Evolutionary conservation across 2,329 filamentous ascomycete genomes (phyloP).

Genomic region (Epichloe amarillans): DNA sequence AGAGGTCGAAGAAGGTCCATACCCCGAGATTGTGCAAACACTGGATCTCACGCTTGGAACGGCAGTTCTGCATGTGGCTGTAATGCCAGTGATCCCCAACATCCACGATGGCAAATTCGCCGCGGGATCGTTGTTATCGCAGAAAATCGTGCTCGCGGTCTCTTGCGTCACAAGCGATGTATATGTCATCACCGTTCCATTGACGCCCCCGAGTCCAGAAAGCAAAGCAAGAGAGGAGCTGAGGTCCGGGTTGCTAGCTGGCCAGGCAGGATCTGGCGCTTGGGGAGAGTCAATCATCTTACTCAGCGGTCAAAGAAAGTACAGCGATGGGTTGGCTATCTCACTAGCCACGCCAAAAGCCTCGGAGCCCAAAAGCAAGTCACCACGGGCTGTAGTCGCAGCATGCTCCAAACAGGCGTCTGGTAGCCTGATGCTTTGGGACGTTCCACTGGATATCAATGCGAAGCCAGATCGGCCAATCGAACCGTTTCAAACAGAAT

Average conservation of each 20-base stretch:
- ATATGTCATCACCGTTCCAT: constrained; percentile 44
- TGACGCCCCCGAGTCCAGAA: constrained; percentile 47
- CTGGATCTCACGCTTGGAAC: constrained; percentile 47
- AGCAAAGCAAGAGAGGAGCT: constrained; percentile 45
- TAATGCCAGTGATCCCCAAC: constrained; percentile 38
- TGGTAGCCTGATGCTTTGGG: constrained; percentile 45
- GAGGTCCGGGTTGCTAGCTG: constrained; percentile 34
- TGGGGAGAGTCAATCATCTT: constrained; percentile 48
- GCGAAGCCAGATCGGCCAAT: constrained; percentile 16
- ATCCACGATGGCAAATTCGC: constrained; percentile 34
- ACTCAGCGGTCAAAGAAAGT: constrained; percentile 38
- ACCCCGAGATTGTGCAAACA: constrained; percentile 43
- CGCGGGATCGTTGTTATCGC: constrained; percentile 34
- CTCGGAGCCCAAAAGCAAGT: constrained; percentile 23
- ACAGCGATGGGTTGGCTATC: constrained; percentile 43
- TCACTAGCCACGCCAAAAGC: constrained; percentile 32
- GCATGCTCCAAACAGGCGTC: constrained; percentile 46
- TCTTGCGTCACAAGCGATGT: constrained; percentile 44
- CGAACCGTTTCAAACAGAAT: constrained; percentile 48
- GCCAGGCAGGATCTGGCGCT: constrained; percentile 43
- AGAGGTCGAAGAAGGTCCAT: constrained; percentile 32
- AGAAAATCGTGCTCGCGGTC: constrained; percentile 47
- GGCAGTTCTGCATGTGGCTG: constrained; percentile 40
- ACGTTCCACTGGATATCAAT: constrained; percentile 35
- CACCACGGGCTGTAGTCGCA: constrained; percentile 39